A percentile compares a stretch with the other conserved stretches of the same genome.
These are phyloP conservation scores for Gnetum montanum DNA, from an alignment of 75 land plant species.

Conservation along the genomic window DNA sequence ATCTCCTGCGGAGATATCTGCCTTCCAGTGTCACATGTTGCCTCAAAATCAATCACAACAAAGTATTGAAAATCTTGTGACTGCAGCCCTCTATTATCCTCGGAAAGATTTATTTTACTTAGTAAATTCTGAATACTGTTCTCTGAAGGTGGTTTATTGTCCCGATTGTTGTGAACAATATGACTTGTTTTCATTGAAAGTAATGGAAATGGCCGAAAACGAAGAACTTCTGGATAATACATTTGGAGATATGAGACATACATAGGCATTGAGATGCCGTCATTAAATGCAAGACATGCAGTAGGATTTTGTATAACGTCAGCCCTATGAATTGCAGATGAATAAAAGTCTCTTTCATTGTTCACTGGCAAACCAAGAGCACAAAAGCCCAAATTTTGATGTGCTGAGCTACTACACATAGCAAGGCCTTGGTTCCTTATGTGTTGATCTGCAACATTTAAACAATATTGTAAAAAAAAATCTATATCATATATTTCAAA, in stretches of 20 bases:
- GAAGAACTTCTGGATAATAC: constrained; percentile 9
- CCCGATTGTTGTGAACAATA: constrained; percentile 17
- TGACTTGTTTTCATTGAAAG: constrained; percentile 14
- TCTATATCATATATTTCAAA: no score
- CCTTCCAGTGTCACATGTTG: constrained; percentile 71
- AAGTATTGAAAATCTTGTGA: constrained; percentile 80
- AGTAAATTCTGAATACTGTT: constrained; percentile 26
- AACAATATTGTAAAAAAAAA: no score
- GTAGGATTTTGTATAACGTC: not conserved
- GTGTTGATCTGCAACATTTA: no score
- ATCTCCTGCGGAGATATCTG: constrained; percentile 77
- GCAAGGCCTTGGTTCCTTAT: no score
- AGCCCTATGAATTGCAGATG: constrained; percentile 3
- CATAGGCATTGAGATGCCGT: constrained; percentile 8
- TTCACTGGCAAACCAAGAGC: constrained; percentile 13
- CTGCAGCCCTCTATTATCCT: constrained; percentile 13
- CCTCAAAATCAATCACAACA: constrained; percentile 96
- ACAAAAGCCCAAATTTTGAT: no score
- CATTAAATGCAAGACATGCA: constrained; percentile 10
- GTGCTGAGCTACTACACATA: no score
- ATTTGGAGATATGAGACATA: constrained; percentile 8
- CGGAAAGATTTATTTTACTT: constrained; percentile 11
- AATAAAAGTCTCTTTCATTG: constrained; percentile 11
- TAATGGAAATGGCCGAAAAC: constrained; percentile 6
- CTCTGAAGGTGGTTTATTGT: constrained; percentile 14